Evolutionary conservation across 148 eudicot species (phyloP).

Genomic region (Diospyros lotus): DNA sequence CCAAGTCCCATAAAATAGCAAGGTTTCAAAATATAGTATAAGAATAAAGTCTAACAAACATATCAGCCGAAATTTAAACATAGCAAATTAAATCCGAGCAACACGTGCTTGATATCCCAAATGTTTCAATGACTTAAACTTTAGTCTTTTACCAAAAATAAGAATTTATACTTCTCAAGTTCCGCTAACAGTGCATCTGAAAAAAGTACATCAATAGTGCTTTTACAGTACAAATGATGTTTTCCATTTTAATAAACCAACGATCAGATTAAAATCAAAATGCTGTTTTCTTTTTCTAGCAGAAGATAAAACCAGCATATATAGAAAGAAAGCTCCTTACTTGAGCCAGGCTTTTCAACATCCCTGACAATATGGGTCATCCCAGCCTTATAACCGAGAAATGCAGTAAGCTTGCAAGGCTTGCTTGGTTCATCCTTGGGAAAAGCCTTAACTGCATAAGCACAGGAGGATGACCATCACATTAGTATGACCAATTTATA

Average conservation of each 20-base stretch:
- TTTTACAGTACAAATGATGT: background rate
- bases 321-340: constrained; percentile 25
- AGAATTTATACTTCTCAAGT: background rate
- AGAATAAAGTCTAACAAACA: background rate
- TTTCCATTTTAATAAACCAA: background rate
- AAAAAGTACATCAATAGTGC: too few relatives aligned
- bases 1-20: background rate
- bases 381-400: constrained; percentile 80
- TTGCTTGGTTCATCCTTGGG: constrained; percentile 77
- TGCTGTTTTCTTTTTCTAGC: background rate
- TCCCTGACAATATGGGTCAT: constrained; percentile 85
- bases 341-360: constrained; percentile 81
- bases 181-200: background rate
- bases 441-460: constrained; percentile 65
- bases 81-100: background rate
- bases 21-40: background rate
- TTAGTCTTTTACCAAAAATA: background rate
- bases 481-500: background rate
- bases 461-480: background rate
- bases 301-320: background rate
- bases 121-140: background rate
- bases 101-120: background rate
- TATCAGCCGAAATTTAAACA: background rate
- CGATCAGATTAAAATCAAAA: background rate
- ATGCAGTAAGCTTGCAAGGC: constrained; percentile 66